Base-by-base conservation (phyloP, 2,329 filamentous ascomycete species). In the Gyromitra esculenta region DNA sequence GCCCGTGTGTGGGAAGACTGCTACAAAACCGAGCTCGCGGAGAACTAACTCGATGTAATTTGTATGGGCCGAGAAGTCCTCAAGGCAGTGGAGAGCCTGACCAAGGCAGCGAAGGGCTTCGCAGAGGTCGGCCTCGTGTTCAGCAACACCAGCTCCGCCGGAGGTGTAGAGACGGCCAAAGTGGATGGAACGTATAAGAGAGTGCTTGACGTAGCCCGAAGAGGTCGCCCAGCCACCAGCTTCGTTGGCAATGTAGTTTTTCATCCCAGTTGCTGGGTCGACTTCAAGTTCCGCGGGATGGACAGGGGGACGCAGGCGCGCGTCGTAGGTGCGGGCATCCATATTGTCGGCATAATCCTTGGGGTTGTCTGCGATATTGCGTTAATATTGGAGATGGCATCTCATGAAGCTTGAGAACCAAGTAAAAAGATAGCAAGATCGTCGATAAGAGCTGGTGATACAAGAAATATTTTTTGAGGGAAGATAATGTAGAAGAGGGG, bases 231-330 rank as follows among this genome's bases (percentile, higher is more conserved):
- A 97, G 52, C 89, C 88, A 3, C 94, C 93, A 13, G 85, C 86
- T 83, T 98, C 95, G 81, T 97, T 98, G 76, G 95, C 90, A 80
- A 99, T 98, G 83, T 99, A 99, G 83, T 98, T 98, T 84, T 98
- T 99, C 95, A 99, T 97, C n/a, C 94, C 94, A 0, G 92, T 96
- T 5, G 88, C 85, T 43, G 85, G 85, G 81, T 96, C 92, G 73
- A 96, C 88, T 76, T 92, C 89, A 21, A 92, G 88, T 82, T 96
- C 92, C 52, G 88, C 84, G 3, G 88, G 87, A 76, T 89, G 85
- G 7, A 98, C 90, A 0, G 94, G 94, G 0, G 90, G 92, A 65
- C 96, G 91, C 6, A 98, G 89, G 35, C 96, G 91, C 48, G 87
- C 85, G 82, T 98, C 96, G 81, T 89, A 94, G 81, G 91, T 89